These are phyloP conservation scores for Alternaria sp. DNA, from an alignment of 2,329 filamentous ascomycete genomes.

Conservation along the genomic window DNA sequence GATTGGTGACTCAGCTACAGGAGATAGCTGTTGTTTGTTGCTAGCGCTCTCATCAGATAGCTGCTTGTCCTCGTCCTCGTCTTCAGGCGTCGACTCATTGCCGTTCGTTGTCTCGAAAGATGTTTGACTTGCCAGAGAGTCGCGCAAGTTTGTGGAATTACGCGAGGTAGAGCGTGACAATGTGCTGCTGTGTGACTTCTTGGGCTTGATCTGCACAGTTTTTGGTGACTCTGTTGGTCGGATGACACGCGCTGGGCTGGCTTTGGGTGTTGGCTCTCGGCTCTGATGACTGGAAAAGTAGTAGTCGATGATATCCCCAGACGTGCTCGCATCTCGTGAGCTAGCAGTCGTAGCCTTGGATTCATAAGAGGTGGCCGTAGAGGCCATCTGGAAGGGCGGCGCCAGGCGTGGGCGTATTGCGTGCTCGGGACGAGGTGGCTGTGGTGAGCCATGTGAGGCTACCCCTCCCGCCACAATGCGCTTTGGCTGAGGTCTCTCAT, in stretches of 20 bases:
- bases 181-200: constrained; percentile 39
- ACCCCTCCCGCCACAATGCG: constrained; percentile 16
- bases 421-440: constrained; percentile 11
- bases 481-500: constrained; percentile 35
- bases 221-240: constrained; percentile 30
- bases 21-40: constrained; percentile 45
- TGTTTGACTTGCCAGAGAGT: constrained; percentile 51
- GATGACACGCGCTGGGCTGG: constrained; percentile 20
- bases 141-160: constrained; percentile 41
- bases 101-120: constrained; percentile 57
- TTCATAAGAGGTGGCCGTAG: constrained; percentile 23
- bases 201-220: constrained; percentile 30
- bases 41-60: constrained; percentile 28
- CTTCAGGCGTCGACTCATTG: constrained; percentile 58
- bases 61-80: constrained; percentile 51
- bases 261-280: constrained; percentile 21
- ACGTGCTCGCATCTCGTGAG: constrained; percentile 31
- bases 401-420: constrained; percentile 19
- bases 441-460: constrained; percentile 19
- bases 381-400: constrained; percentile 23
- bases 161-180: constrained; percentile 36
- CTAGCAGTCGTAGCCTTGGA: constrained; percentile 29
- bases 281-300: constrained; percentile 39
- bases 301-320: constrained; percentile 49
- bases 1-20: constrained; percentile 56